A percentile compares a stretch with the other conserved stretches of the same genome.
phyloP scores from a whole-genome alignment of 192 early-diverging fungal species.

The Linderina pennispora region DNA sequence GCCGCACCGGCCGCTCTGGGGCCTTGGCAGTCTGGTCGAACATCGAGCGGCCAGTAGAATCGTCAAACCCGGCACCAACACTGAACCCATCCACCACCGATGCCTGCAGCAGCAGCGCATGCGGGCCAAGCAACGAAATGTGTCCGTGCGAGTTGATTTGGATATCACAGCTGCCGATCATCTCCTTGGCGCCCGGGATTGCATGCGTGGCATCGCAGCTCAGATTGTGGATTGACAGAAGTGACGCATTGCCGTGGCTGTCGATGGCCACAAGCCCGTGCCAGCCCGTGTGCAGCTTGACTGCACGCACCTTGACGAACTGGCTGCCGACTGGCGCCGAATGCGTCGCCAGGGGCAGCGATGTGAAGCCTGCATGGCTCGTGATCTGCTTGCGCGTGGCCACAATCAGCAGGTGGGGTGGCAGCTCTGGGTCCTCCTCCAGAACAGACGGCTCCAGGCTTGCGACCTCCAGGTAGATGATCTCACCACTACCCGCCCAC shows the following conservation, averaged over 20 bases:
- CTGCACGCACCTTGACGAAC: conserved; percentile 9
- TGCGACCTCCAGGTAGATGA: background rate
- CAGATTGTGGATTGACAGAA: conserved; percentile 19
- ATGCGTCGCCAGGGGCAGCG: conserved; percentile 7
- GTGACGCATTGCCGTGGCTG: background rate
- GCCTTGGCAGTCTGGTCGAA: conserved; percentile 6
- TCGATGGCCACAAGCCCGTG: conserved; percentile 20
- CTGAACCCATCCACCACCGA: background rate
- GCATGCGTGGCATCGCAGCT: background rate
- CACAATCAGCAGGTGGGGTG: conserved; percentile 1
- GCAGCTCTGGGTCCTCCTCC: background rate
- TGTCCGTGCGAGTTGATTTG: conserved; percentile 11
- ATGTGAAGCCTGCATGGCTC: conserved; percentile 1
- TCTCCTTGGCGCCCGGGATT: background rate
- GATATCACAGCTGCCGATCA: background rate
- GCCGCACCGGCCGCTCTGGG: conserved; percentile 22
- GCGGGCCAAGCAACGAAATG: conserved; percentile 8
- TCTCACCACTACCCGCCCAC: background rate
- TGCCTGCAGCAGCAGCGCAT: conserved; percentile 12
- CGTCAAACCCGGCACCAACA: background rate
- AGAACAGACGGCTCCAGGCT: background rate
- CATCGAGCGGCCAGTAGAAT: background rate
- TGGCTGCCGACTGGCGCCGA: background rate
- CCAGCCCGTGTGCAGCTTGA: conserved; percentile 12
- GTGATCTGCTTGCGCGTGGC: conserved; percentile 6